phyloP scores from a whole-genome alignment of 1,284 basidiomycete species.

The Cutaneotrichosporon cutaneum region DNA sequence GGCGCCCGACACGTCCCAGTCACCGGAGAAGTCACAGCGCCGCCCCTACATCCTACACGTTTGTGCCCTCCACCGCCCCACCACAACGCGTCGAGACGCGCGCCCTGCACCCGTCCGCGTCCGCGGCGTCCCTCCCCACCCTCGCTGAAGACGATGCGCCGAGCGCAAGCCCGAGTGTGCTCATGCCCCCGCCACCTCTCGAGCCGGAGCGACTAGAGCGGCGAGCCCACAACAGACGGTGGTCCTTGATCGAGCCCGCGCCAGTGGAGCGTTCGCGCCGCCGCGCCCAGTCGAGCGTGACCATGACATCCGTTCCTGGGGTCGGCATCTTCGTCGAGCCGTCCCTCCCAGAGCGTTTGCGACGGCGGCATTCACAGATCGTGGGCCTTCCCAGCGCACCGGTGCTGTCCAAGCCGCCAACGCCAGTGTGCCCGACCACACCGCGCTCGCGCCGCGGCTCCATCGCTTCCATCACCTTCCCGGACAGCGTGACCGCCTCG shows the following conservation, averaged over 20 bases:
- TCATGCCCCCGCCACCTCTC: background rate
- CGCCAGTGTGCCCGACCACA: conserved; percentile 1
- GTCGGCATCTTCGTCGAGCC: conserved; percentile 11
- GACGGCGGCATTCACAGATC: conserved; percentile 8
- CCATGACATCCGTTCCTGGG: conserved; percentile 2
- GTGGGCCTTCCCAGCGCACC: background rate
- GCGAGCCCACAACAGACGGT: background rate
- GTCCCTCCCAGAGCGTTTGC: conserved; percentile 4
- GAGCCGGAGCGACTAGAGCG: background rate
- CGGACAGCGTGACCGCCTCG: conserved; percentile 3
- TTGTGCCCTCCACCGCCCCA: background rate
- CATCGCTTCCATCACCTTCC: background rate
- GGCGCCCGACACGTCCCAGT: background rate
- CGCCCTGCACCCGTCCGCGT: conserved; percentile 1
- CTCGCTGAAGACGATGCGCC: conserved; percentile 13
- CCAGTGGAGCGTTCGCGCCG: background rate
- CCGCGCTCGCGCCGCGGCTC: conserved; percentile 3
- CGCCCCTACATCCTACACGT: background rate
- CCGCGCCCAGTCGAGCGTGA: conserved; percentile 15
- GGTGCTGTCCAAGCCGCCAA: conserved; percentile 1
- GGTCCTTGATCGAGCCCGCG: conserved; percentile 7
- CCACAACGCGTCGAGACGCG: background rate
- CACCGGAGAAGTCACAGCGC: conserved; percentile 12
- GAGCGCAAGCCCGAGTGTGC: background rate
- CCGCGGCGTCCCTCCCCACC: conserved; percentile 10